These are phyloP conservation scores for Bolboschoenus planiculmis DNA, from an alignment of 176 grass and related monocot genomes.

Conservation along the genomic window DNA sequence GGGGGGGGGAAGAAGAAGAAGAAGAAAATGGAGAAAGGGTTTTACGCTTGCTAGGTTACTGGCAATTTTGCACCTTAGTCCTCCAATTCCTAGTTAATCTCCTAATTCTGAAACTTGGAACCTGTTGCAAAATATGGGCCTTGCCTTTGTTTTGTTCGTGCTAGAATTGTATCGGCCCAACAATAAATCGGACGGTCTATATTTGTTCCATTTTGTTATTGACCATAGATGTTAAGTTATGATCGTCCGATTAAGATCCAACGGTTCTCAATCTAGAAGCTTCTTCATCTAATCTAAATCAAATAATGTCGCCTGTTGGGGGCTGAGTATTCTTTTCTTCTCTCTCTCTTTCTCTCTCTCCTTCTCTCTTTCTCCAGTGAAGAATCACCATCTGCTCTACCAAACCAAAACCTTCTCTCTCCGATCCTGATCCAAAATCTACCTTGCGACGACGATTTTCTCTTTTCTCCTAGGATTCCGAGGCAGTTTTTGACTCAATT, in stretches of 20 bases:
- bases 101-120: not conserved
- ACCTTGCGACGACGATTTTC: not conserved
- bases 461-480: not conserved
- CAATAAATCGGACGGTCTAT: not conserved
- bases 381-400: not conserved
- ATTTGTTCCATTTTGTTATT: not conserved
- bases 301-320: not conserved
- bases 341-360: not conserved
- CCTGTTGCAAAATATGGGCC: not conserved
- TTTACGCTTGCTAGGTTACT: not conserved
- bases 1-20: not conserved
- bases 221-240: not conserved
- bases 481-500: not conserved
- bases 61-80: not conserved
- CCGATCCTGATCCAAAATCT: constrained; percentile 1
- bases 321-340: too few species aligned
- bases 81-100: not conserved
- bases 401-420: not conserved
- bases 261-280: not conserved
- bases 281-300: not conserved
- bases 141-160: not conserved
- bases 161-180: not conserved
- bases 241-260: not conserved
- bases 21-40: not conserved
- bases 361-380: not conserved